phyloP scores from a whole-genome alignment of 371 early-diverging fungal genomes.

The Apophysomyces variabilis region DNA sequence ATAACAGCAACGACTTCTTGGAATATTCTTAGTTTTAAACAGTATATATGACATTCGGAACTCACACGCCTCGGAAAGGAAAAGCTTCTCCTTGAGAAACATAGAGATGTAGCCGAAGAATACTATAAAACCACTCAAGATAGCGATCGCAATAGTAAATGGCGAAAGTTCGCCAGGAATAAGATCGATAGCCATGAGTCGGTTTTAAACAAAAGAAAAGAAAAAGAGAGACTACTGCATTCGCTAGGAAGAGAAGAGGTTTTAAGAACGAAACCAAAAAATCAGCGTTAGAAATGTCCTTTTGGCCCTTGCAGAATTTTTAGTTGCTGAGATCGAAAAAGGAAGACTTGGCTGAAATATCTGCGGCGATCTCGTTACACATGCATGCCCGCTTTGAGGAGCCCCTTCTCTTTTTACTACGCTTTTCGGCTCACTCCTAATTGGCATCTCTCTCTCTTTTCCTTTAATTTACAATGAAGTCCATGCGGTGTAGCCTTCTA shows the following conservation, averaged over 20 bases:
- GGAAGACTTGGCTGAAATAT: conserved; percentile 6
- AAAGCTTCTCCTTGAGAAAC: conserved; percentile 88
- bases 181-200: conserved; percentile 39
- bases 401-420: conserved; percentile 12
- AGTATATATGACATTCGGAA: conserved; percentile 9
- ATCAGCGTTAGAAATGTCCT: conserved; percentile 10
- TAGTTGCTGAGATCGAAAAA: conserved; percentile 15
- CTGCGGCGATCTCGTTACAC: conserved; percentile 12
- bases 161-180: conserved; percentile 56
- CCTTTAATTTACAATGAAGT: conserved; percentile 30
- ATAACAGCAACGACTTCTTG: conserved; percentile 79
- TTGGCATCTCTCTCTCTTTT: conserved; percentile 11
- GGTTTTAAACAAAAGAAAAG: conserved; percentile 8
- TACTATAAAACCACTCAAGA: conserved; percentile 86
- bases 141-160: conserved; percentile 52
- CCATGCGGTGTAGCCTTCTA: conserved; percentile 39
- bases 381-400: conserved; percentile 5
- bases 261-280: conserved; percentile 6
- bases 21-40: neutral
- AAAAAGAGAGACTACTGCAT: conserved; percentile 11
- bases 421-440: conserved; percentile 1
- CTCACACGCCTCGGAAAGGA: conserved; percentile 88
- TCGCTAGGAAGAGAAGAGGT: conserved; percentile 11
- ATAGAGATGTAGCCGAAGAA: conserved; percentile 89
- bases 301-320: conserved; percentile 7